These are phyloP conservation scores for Ustilago cynodontis DNA, from an alignment of 1,284 basidiomycete species.

Conservation along the genomic window DNA sequence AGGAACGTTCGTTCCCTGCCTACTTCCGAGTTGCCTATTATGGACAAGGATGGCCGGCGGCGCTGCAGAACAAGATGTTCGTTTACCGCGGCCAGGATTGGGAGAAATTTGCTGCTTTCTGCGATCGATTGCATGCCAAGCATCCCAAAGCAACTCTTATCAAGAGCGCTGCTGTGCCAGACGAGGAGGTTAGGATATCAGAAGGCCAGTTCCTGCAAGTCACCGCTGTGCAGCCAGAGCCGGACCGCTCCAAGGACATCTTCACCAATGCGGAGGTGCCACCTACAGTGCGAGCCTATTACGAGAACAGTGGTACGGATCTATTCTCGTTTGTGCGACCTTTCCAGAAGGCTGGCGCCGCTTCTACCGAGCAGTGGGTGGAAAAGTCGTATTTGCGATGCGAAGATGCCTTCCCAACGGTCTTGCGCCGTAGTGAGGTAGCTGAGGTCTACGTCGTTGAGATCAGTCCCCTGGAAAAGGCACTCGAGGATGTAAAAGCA, in stretches of 20 bases:
- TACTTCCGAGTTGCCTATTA: conserved; percentile 95
- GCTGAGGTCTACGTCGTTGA: conserved; percentile 81
- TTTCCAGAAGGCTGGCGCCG: conserved; percentile 27
- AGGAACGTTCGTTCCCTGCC: conserved; percentile 60
- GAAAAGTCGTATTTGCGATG: conserved; percentile 76
- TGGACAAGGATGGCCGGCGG: conserved; percentile 83
- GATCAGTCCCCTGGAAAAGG: conserved; percentile 87
- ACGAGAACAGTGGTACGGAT: conserved; percentile 77
- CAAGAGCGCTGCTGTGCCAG: conserved; percentile 80
- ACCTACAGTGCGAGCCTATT: conserved; percentile 82
- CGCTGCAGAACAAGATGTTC: conserved; percentile 86
- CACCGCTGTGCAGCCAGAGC: conserved; percentile 85
- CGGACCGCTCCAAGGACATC: conserved; percentile 81
- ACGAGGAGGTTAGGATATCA: conserved; percentile 72
- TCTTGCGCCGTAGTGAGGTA: conserved; percentile 89
- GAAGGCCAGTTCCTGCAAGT: conserved; percentile 75
- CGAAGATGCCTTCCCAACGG: conserved; percentile 90
- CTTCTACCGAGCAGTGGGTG: conserved; percentile 75
- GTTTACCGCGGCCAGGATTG: conserved; percentile 87
- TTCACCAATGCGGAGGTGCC: conserved; percentile 89
- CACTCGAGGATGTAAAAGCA: conserved; percentile 81
- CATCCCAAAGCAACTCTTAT: conserved; percentile 87
- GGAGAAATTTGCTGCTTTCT: conserved; percentile 84
- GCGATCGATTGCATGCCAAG: conserved; percentile 91
- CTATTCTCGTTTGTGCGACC: conserved; percentile 76